Evolutionary conservation across 495 filamentous ascomycete genomes (phyloP).

Genomic region (Aspergillus avenaceus): DNA sequence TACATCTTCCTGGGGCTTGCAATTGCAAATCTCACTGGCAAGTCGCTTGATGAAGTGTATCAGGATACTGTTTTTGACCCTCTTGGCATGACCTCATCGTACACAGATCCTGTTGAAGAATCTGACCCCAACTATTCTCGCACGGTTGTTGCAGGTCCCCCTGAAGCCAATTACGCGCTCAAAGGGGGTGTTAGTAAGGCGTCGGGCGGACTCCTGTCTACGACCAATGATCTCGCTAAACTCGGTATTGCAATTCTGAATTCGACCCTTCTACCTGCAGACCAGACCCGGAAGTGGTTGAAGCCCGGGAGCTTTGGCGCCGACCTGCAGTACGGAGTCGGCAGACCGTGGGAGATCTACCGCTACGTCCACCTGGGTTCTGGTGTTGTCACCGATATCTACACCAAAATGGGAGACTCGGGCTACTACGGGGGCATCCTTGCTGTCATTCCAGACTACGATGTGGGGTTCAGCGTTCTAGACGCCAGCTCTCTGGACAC

Average conservation of each 20-base stretch:
- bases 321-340: constrained; percentile 41
- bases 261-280: constrained; percentile 37
- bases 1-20: constrained; percentile 52
- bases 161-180: constrained; percentile 32
- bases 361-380: constrained; percentile 24
- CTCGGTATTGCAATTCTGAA: constrained; percentile 46
- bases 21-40: constrained; percentile 50
- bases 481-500: constrained; percentile 15
- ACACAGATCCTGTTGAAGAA: constrained; percentile 28
- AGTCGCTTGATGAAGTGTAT: constrained; percentile 39
- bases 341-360: constrained; percentile 43
- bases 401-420: constrained; percentile 43
- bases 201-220: constrained; percentile 33
- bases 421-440: constrained; percentile 30
- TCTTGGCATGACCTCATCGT: constrained; percentile 35
- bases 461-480: constrained; percentile 36
- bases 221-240: constrained; percentile 22
- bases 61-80: constrained; percentile 40
- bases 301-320: constrained; percentile 48
- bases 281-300: constrained; percentile 37
- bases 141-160: constrained; percentile 18
- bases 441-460: constrained; percentile 37
- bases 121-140: constrained; percentile 2
- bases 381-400: constrained; percentile 31
- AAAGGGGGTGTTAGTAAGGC: constrained; percentile 19